These are phyloP conservation scores for Coleophoma cylindrospora DNA, from an alignment of 2,329 filamentous ascomycete species.

Conservation along the genomic window DNA sequence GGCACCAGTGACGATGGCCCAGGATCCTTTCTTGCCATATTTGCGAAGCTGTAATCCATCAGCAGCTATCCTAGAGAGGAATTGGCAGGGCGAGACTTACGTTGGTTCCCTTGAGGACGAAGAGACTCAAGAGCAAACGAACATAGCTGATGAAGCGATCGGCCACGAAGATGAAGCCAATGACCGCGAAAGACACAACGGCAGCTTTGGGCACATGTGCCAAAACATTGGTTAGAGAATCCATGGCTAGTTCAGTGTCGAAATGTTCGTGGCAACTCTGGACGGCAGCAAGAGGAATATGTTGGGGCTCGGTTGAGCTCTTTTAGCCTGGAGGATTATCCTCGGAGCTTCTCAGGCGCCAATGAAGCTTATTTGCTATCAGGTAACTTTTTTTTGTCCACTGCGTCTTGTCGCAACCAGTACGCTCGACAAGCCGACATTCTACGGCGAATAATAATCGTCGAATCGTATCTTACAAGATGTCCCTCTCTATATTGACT, in stretches of 20 bases:
- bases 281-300: not conserved
- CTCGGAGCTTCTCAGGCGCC: too few relatives aligned
- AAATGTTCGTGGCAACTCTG: not conserved
- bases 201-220: slow-evolving; percentile 13
- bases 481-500: slow-evolving; percentile 11
- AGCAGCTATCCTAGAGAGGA: slow-evolving; percentile 3
- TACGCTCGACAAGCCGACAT: not conserved
- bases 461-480: not conserved
- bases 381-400: not conserved
- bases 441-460: too few relatives aligned
- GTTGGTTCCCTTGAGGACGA: slow-evolving; percentile 60
- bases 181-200: slow-evolving; percentile 29
- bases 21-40: slow-evolving; percentile 87
- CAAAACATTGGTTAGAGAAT: slow-evolving; percentile 9
- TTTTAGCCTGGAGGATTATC: slow-evolving; percentile 7
- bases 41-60: slow-evolving; percentile 62
- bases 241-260: slow-evolving; percentile 6
- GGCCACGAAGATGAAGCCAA: slow-evolving; percentile 56
- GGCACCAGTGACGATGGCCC: slow-evolving; percentile 91
- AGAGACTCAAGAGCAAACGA: slow-evolving; percentile 60
- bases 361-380: too few relatives aligned
- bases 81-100: slow-evolving; percentile 34
- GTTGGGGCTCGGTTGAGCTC: slow-evolving; percentile 16
- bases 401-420: not conserved
- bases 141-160: slow-evolving; percentile 53